phyloP scores from a whole-genome alignment of 2,329 filamentous ascomycete genomes.

The Dothideomycetes sp. region DNA sequence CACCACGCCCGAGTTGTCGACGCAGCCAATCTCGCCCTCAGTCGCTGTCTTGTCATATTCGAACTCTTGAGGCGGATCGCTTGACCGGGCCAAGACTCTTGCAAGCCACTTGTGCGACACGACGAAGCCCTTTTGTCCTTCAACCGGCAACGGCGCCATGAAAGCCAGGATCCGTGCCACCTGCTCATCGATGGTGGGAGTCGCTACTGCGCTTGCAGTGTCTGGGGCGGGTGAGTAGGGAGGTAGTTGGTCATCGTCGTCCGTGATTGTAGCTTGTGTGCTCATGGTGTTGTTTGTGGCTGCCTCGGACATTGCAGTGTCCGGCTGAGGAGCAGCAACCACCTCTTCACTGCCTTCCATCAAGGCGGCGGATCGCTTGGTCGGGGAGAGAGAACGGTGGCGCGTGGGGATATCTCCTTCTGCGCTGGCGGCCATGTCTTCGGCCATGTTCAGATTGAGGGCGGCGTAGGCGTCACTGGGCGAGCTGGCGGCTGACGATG shows the following conservation, averaged over 20 bases:
- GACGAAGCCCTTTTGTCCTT: slow-evolving; percentile 65
- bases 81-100: slow-evolving; percentile 56
- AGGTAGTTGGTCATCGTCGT: slow-evolving; percentile 3
- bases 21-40: slow-evolving; percentile 59
- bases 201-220: slow-evolving; percentile 3
- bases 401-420: slow-evolving; percentile 11
- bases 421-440: slow-evolving; percentile 30
- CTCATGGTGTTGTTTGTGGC: background rate
- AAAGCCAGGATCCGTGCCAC: slow-evolving; percentile 60
- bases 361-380: slow-evolving; percentile 43
- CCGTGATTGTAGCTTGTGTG: too few relatives aligned
- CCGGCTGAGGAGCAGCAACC: background rate
- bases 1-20: slow-evolving; percentile 81
- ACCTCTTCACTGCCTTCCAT: slow-evolving; percentile 34
- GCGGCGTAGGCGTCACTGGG: slow-evolving; percentile 43
- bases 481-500: slow-evolving; percentile 17
- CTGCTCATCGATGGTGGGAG: slow-evolving; percentile 54
- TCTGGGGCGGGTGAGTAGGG: slow-evolving; percentile 18
- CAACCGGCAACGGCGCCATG: slow-evolving; percentile 44
- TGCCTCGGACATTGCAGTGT: background rate
- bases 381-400: slow-evolving; percentile 38
- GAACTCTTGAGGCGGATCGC: slow-evolving; percentile 44
- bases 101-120: slow-evolving; percentile 72
- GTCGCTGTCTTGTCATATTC: slow-evolving; percentile 47
- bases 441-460: slow-evolving; percentile 33